phyloP scores from a whole-genome alignment of 805 yeast genomes.

The Metschnikowia hibisci region DNA sequence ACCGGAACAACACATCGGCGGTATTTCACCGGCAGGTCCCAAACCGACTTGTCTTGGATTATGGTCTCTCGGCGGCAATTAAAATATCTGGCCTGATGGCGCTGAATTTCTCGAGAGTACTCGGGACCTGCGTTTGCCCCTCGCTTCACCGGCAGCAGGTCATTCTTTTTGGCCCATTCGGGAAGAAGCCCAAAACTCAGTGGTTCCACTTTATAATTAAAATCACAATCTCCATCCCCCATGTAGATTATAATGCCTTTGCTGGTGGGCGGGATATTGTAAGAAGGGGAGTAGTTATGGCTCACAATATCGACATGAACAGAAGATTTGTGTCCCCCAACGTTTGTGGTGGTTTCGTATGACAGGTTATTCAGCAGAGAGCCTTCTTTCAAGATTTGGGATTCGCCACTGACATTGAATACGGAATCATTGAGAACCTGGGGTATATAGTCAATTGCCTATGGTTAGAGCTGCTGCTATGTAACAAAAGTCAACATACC shows the following conservation, averaged over 20 bases:
- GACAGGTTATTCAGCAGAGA: neutral
- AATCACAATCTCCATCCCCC: conserved; percentile 7
- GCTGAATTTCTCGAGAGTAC: conserved; percentile 31
- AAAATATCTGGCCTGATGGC: conserved; percentile 49
- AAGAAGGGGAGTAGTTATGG: conserved; percentile 34
- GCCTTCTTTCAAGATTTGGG: neutral
- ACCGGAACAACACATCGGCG: conserved; percentile 73
- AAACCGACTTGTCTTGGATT: conserved; percentile 43
- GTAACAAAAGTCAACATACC: conserved; percentile 11
- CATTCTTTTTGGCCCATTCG: conserved; percentile 51
- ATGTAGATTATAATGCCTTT: conserved; percentile 40
- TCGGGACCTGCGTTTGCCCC: conserved; percentile 16
- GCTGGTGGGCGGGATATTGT: conserved; percentile 62
- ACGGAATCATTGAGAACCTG: conserved; percentile 10
- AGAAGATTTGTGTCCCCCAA: conserved; percentile 5
- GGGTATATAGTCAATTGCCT: conserved; percentile 15
- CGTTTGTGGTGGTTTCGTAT: conserved; percentile 7
- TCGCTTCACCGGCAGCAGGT: conserved; percentile 24
- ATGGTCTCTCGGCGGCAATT: conserved; percentile 73
- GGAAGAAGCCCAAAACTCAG: conserved; percentile 87
- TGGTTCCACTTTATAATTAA: conserved; percentile 33
- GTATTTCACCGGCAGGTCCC: conserved; percentile 49
- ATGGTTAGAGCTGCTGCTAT: conserved; percentile 4
- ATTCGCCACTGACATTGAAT: conserved; percentile 3
- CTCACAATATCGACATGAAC: conserved; percentile 7